phyloP scores from a whole-genome alignment of 371 early-diverging fungal species.

The Lichtheimia ramosa region DNA sequence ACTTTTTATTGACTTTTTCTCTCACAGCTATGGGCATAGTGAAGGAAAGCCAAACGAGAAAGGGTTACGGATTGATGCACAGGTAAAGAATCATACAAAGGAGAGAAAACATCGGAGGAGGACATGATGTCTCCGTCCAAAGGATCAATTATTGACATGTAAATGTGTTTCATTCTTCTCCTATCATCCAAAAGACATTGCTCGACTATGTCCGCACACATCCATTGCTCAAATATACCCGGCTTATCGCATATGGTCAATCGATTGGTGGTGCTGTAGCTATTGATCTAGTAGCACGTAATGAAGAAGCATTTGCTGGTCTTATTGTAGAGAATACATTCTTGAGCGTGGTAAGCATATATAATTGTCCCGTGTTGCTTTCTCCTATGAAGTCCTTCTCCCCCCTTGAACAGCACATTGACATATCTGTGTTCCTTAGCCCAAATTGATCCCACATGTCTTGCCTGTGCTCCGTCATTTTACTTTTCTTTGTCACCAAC shows the following conservation, averaged over 20 bases:
- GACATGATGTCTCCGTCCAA: background rate
- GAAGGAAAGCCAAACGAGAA: conserved; percentile 87
- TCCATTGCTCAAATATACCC: conserved; percentile 68
- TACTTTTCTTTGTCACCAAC: conserved; percentile 84
- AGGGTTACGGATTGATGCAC: conserved; percentile 87
- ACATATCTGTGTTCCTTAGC: conserved; percentile 37
- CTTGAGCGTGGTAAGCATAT: conserved; percentile 68
- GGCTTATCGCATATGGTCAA: conserved; percentile 89
- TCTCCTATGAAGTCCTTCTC: too few relatives aligned
- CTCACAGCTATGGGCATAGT: conserved; percentile 81
- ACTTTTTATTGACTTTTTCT: background rate
- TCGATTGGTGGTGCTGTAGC: conserved; percentile 96
- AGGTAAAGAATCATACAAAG: conserved; percentile 45
- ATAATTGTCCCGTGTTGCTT: background rate
- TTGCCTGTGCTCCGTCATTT: conserved; percentile 73
- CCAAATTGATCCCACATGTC: conserved; percentile 83
- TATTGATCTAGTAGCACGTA: conserved; percentile 75
- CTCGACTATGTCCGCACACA: conserved; percentile 79
- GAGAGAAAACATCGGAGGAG: background rate
- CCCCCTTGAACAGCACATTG: too few relatives aligned
- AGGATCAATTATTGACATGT: conserved; percentile 1
- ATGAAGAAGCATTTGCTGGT: conserved; percentile 74
- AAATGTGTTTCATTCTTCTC: background rate
- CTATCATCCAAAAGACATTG: conserved; percentile 48
- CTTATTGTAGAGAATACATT: conserved; percentile 96